Base-by-base conservation (phyloP, 331 rosid genomes). In the Rosa hybrid region DNA sequence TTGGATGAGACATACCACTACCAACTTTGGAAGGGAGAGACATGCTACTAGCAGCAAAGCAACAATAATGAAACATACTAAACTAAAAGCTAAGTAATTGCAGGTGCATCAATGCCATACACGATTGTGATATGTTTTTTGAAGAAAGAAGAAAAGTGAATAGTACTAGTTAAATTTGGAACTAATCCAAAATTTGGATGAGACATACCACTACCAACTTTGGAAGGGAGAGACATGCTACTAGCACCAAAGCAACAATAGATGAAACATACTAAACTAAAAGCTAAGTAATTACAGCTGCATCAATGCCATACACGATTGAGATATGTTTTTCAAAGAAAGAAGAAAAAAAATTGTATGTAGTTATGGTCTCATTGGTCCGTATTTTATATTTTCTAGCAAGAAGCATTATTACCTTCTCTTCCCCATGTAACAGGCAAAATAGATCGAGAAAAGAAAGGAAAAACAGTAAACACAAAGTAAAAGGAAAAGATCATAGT, bases 401-500 rank as follows among this genome's bases (percentile, higher is more conserved):
- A 17, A 34, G 6, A 30, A 38, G 48, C 71, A 34, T 68, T 68
- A 68, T 68, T 45, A 12, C 23, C 16, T 76, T 46, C 39, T 78
- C 72, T 68, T 18, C 25, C 16, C 49, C 72, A 18, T 17, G 72
- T 68, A 9, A 68, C 50, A 18, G 25, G 50, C 4, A 68, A 68
- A 68, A 8, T 68, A 17, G 72, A 67, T 6, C 8, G 0, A 7
- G 21, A 16, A 20, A 8, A n/a, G 64, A 57, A 10, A 67, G 8
- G 14, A 23, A 18, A 45, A 39, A 68, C 72, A 8, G 13, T 39
- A 39, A 39, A 39, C 50, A 68, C 72, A 68, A 18, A 39, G 49
- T 68, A 68, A 68, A 41, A 68, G 72, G 50, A 41, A 41, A 68
- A 39, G 72, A 68, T 68, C 12, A 16, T 18, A 38, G 48, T 67